Evolutionary conservation across 2,329 filamentous ascomycete species (phyloP).

Genomic region (Arthroderma sp.): DNA sequence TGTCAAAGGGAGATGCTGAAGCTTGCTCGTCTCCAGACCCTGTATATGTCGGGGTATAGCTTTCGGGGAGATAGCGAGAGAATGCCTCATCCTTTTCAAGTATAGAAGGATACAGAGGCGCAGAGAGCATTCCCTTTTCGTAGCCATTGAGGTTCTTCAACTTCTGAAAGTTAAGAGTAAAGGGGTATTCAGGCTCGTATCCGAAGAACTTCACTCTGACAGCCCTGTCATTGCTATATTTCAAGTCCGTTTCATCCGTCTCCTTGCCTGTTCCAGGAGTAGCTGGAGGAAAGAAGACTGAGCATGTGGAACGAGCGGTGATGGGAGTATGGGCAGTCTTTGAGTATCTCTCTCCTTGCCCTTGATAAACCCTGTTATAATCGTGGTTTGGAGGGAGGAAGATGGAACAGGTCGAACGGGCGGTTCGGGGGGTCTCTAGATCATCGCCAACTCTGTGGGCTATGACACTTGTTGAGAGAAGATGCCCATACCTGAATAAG

Average conservation of each 20-base stretch:
- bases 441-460: background rate
- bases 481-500: too few relatives aligned
- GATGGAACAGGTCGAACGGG: slow-evolving; percentile 7
- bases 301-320: slow-evolving; percentile 7
- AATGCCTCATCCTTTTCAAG: background rate
- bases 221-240: background rate
- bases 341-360: too few relatives aligned
- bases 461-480: background rate
- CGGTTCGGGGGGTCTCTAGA: slow-evolving; percentile 2
- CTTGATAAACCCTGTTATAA: too few relatives aligned
- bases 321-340: background rate
- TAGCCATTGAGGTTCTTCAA: background rate
- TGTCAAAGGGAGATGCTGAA: too few relatives aligned
- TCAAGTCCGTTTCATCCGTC: too few relatives aligned
- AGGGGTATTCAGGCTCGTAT: background rate
- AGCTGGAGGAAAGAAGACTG: slow-evolving; percentile 6
- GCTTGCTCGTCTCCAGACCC: too few relatives aligned
- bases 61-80: background rate
- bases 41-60: background rate
- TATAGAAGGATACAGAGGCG: background rate
- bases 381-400: background rate
- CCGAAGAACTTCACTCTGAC: background rate
- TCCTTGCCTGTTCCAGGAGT: background rate
- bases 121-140: background rate
- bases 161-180: background rate